These are phyloP conservation scores for Carallia brachiata DNA, from an alignment of 345 rosid genomes.

Conservation along the genomic window DNA sequence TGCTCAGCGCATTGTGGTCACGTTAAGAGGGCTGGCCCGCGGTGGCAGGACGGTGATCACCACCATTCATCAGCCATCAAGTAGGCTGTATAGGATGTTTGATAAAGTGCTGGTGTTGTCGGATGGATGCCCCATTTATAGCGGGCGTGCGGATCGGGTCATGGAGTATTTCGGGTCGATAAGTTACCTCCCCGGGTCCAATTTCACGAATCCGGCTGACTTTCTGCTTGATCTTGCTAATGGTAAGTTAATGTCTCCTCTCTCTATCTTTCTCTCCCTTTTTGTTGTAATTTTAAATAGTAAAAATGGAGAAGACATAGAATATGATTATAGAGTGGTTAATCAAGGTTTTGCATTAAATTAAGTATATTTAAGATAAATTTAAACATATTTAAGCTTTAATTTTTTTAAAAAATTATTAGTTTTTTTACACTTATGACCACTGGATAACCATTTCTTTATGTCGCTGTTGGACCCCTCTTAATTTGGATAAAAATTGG, in stretches of 20 bases:
- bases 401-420: no score
- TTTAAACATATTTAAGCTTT: no score
- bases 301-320: no score
- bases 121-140: conserved; percentile 72
- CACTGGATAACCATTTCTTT: no score
- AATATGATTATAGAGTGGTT: no score
- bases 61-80: conserved; percentile 92
- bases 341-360: no score
- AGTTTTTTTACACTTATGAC: no score
- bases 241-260: conserved; percentile 41
- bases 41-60: conserved; percentile 78
- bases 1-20: conserved; percentile 67
- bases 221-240: conserved; percentile 91
- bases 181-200: conserved; percentile 58
- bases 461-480: no score
- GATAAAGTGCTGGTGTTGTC: conserved; percentile 78
- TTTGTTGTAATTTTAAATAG: no score
- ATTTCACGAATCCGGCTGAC: conserved; percentile 80
- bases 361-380: no score
- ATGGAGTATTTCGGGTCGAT: conserved; percentile 73
- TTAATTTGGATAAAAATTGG: not conserved
- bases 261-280: not conserved
- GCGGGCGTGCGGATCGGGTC: conserved; percentile 56
- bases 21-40: conserved; percentile 54
- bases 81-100: conserved; percentile 72